phyloP scores from a whole-genome alignment of 768 basidiomycete species.

The Dictyophora rubrovolvata region DNA sequence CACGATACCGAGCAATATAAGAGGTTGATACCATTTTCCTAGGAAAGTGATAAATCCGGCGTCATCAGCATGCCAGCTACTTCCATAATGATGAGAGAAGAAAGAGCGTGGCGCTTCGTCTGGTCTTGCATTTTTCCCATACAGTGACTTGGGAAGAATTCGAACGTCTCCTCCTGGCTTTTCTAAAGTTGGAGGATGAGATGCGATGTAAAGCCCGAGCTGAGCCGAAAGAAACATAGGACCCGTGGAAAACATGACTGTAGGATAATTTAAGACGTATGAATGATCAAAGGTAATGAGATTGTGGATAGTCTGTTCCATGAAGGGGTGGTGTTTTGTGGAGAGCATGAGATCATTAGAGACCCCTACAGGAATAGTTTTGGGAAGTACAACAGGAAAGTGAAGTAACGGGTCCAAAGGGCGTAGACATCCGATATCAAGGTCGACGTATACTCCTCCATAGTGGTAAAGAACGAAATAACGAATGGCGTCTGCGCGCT shows the following conservation, averaged over 20 bases:
- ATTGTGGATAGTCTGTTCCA: constrained; percentile 89
- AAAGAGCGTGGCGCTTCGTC: constrained; percentile 83
- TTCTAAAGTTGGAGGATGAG: constrained; percentile 45
- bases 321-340: constrained; percentile 74
- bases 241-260: constrained; percentile 99
- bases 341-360: constrained; percentile 97
- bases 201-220: constrained; percentile 75
- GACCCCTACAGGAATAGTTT: constrained; percentile 93
- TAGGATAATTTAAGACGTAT: constrained; percentile 95
- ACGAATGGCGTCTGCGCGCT: constrained; percentile 94
- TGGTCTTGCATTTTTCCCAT: constrained; percentile 88
- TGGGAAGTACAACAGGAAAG: constrained; percentile 83
- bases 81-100: constrained; percentile 96
- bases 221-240: constrained; percentile 98
- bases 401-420: constrained; percentile 78
- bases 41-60: constrained; percentile 96
- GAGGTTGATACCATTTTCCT: constrained; percentile 72
- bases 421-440: constrained; percentile 89
- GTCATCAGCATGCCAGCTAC: constrained; percentile 97
- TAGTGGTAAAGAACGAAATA: constrained; percentile 96
- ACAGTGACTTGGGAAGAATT: constrained; percentile 91
- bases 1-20: constrained; percentile 78
- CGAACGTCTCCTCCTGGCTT: constrained; percentile 65
- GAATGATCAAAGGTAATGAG: constrained; percentile 85
- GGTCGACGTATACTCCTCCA: constrained; percentile 92